Evolutionary conservation across 192 early-diverging fungal species (phyloP), one percentile per base, ranked within the genome.

Genomic region (Rhizophagus prolifer): DNA sequence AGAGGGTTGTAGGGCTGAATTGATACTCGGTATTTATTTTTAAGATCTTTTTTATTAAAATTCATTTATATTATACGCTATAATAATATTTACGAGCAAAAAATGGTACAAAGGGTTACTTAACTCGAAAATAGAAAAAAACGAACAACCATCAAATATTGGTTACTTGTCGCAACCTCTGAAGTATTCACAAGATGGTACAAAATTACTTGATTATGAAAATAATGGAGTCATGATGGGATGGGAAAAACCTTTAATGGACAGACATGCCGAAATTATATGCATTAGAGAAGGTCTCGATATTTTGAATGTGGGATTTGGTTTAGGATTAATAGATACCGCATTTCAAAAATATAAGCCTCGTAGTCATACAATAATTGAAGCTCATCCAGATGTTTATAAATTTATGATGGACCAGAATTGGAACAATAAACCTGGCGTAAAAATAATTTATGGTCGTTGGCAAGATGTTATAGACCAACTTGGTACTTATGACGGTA

Each of bases 151-250:
- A 0, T 85, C 94, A 50, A 95, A 95, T 75, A 86, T 88, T 65
- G 91, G 90, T 25, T 99, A 94, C 78, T 84, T 99, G 36, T 78
- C 85, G 30, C 90, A 91, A 63, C 89, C 89, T 23, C 87, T 99
- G 3, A 90, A 88, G 59, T 99, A 94, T 78, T 87, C 88, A 8
- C 79, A 88, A 50, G 90, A 92, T 44, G 94, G 93, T 26, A 91
- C 90, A 61, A 88, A 86, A 58, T 81, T 98, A 21, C 77, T 97
- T 74, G 97, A 98, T 78, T 89, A 85, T 7, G 92, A 96, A 66
- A 88, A 89, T 41, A 94, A 99, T 83, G 96, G 90, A 61, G 96
- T 99, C 2, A 97, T 97, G 96, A 99, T 99, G 97, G 94, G 91
- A 61, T 99, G 97, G 97, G 97, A 99, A 79, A 82, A 87, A 6